Evolutionary conservation across 345 rosid genomes (phyloP).

Genomic region (Hypericum perforatum): DNA sequence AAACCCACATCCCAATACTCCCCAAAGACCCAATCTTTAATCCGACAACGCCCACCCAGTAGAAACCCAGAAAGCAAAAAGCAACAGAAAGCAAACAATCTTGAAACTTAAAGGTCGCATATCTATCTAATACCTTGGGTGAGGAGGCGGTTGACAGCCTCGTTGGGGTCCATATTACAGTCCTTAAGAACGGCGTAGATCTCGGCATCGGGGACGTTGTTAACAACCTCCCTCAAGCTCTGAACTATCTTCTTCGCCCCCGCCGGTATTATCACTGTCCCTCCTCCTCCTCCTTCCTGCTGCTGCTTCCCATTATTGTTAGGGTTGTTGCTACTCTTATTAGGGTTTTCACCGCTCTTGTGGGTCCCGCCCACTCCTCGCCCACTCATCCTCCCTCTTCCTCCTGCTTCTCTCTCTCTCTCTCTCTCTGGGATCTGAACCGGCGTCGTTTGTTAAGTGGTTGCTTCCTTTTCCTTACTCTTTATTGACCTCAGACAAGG

Average conservation of each 20-base stretch:
- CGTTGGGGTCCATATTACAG: constrained; percentile 98
- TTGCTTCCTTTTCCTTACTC: no score
- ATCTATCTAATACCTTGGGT: constrained; percentile 49
- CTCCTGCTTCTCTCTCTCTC: constrained; percentile 9
- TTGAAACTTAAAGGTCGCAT: neutral
- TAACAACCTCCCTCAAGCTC: constrained; percentile 87
- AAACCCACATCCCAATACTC: no score
- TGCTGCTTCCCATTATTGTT: neutral
- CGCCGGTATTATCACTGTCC: constrained; percentile 56
- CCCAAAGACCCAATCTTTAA: no score
- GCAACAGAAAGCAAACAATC: neutral
- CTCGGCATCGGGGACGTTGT: constrained; percentile 80
- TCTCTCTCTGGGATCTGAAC: constrained; percentile 17
- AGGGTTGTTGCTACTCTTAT: no score
- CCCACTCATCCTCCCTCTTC: constrained; percentile 33
- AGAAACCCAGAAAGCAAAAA: neutral
- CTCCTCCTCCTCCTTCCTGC: constrained; percentile 25
- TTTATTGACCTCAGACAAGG: no score
- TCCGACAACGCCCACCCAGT: neutral
- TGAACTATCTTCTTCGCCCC: constrained; percentile 76
- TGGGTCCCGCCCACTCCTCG: constrained; percentile 46
- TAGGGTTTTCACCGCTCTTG: constrained; percentile 16
- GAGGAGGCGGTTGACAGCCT: constrained; percentile 90
- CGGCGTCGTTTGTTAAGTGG: neutral
- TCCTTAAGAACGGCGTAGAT: constrained; percentile 94